Conservation (phyloP, 2,329 filamentous ascomycete species). For the Neofusicoccum ribis region DNA sequence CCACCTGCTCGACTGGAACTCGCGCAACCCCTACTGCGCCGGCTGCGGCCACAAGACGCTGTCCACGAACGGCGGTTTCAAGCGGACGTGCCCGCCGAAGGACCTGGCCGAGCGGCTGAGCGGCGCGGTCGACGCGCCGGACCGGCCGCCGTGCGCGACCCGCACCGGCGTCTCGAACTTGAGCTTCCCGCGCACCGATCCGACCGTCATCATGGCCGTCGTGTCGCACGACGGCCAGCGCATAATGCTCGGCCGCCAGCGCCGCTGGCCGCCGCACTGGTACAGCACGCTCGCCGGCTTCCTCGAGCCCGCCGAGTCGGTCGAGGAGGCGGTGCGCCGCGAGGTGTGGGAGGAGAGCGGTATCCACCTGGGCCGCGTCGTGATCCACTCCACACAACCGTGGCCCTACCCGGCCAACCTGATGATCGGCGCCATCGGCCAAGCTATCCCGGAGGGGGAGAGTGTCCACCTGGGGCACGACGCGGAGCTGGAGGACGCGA, state of each 20-base stretch:
- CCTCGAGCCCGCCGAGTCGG: conserved; percentile 52
- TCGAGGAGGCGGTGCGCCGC: conserved; percentile 53
- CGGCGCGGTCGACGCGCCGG: conserved; percentile 41
- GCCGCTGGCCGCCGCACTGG: conserved; percentile 80
- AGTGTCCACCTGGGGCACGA: conserved; percentile 81
- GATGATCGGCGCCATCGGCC: conserved; percentile 71
- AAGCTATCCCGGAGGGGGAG: conserved; percentile 77
- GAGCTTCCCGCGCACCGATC: conserved; percentile 87
- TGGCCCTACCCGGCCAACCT: conserved; percentile 57
- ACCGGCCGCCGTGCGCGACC: conserved; percentile 73
- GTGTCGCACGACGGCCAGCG: conserved; percentile 76
- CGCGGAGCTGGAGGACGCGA: conserved; percentile 84
- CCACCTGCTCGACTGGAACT: conserved; percentile 91
- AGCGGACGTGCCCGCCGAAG: conserved; percentile 73
- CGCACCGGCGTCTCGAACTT: conserved; percentile 86
- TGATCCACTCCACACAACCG: conserved; percentile 54
- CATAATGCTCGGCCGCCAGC: conserved; percentile 80
- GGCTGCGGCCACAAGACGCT: conserved; percentile 83
- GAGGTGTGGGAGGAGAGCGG: conserved; percentile 55
- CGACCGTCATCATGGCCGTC: conserved; percentile 92
- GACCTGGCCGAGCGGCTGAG: conserved; percentile 56
- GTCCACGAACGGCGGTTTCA: conserved; percentile 75
- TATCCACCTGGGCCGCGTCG: conserved; percentile 49
- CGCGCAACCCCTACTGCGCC: conserved; percentile 86
- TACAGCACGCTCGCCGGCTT: conserved; percentile 76